Percentiles rank a stretch among this genome's conserved stretches.
These are phyloP conservation scores for Tothia fuscella DNA, from an alignment of 2,329 filamentous ascomycete species.

Conservation along the genomic window DNA sequence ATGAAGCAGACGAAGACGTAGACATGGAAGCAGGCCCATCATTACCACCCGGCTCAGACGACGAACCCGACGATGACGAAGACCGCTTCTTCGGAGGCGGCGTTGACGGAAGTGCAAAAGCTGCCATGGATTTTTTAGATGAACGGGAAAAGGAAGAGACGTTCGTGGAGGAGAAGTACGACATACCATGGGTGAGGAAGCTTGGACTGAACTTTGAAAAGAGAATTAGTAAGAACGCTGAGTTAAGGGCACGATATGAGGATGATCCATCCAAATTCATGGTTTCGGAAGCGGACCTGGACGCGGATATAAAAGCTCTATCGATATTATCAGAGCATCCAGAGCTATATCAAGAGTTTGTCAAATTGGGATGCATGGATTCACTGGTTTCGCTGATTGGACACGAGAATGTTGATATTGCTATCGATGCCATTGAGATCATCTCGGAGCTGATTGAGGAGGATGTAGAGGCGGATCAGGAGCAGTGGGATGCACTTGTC, in stretches of 20 bases:
- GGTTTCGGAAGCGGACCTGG: constrained; percentile 75
- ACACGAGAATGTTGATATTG: constrained; percentile 95
- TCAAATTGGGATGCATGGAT: constrained; percentile 56
- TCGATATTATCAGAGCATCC: constrained; percentile 81
- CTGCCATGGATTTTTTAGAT: constrained; percentile 83
- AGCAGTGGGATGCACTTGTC: constrained; percentile 69
- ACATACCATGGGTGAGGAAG: constrained; percentile 70
- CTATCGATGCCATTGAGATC: constrained; percentile 81
- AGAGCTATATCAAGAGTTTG: constrained; percentile 70
- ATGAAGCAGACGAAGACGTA: constrained; percentile 31
- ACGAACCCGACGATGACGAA: constrained; percentile 63
- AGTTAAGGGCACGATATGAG: constrained; percentile 77
- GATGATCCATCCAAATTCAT: constrained; percentile 71
- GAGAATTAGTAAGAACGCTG: constrained; percentile 80
- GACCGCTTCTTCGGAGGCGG: constrained; percentile 94
- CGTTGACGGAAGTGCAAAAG: constrained; percentile 65
- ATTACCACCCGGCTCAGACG: constrained; percentile 40
- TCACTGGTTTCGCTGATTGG: constrained; percentile 72
- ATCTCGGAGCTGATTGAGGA: constrained; percentile 87
- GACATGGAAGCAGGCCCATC: constrained; percentile 40
- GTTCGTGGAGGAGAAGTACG: constrained; percentile 60
- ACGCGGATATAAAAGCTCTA: constrained; percentile 74
- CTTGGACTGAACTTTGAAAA: constrained; percentile 77
- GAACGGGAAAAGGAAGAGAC: constrained; percentile 44
- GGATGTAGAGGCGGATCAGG: constrained; percentile 69